Conservation (phyloP, 176 grass and related monocot genomes). For the Zea luxurians region DNA sequence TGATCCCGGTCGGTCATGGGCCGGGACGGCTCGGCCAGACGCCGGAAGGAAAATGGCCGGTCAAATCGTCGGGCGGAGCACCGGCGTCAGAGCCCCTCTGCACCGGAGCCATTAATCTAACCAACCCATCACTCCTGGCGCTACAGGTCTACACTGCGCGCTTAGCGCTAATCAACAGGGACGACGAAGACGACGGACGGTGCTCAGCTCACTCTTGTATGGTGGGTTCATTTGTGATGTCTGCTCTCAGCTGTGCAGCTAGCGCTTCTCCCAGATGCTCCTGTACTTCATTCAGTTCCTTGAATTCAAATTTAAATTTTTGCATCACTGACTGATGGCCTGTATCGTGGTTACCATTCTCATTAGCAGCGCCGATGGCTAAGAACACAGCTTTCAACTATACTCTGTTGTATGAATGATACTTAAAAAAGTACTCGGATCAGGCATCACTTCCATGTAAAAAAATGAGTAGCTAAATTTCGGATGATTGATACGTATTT, state of each 20-base stretch:
- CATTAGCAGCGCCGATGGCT: neutral
- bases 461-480: neutral
- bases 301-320: neutral
- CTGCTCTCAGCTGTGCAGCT: neutral
- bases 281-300: neutral
- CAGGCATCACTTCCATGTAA: neutral
- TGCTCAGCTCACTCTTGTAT: neutral
- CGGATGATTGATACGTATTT: neutral
- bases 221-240: neutral
- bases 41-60: neutral
- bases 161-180: conserved; percentile 4
- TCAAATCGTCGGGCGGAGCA: conserved; percentile 64
- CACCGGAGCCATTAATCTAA: conserved; percentile 23
- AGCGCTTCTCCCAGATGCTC: neutral
- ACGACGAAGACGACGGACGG: neutral
- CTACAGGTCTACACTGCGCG: neutral
- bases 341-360: neutral
- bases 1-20: conserved; percentile 47
- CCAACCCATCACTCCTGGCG: neutral
- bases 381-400: neutral
- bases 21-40: neutral
- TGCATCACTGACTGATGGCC: neutral
- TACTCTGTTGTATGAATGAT: neutral
- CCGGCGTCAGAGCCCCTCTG: conserved; percentile 46
- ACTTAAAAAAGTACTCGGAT: neutral